Evolutionary conservation across 2,329 filamentous ascomycete genomes (phyloP), one percentile per base, ranked within the genome.

Genomic region (Trichocomaceae sp.): DNA sequence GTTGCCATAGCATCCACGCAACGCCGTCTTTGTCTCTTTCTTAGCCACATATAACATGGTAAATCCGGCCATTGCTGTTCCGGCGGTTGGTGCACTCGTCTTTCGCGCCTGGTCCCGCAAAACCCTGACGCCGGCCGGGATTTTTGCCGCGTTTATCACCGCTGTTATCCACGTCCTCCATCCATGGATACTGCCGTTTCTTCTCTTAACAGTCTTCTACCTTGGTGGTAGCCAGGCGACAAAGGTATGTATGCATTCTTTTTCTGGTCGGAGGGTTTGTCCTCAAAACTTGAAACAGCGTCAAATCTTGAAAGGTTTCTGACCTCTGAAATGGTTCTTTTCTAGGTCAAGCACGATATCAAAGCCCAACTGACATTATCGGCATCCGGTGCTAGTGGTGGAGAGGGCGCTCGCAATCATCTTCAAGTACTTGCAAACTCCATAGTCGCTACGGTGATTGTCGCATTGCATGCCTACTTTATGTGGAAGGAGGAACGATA

Each of bases 391-490:
- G 77, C 80, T 15, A 62, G 68, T 17, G 89, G 87, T 47, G 89
- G 89, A 57, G 91, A 96, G 71, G 88, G 88, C 0, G 81, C 90
- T 6, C 81, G 92, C 56, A 95, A 85, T 12, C 86, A 95, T 68
- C 76, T 93, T 31, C 92, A 97, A 79, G 89, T 97, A 9, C 78
- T 97, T 23, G 90, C 91, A 47, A 97, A 97, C 72, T 95, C 90
- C 0, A 75, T 85, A 42, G 83, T 88, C 57, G 90, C 89, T 3
- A 88, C 87, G 4, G 70, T 91, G 13, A 69, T 85, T 39, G 79
- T 80, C 51, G 61, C 82, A 10, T 60, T 79, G 2, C 80, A 84
- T 62, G 64, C 73, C 1, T 75, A 72, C 62, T 66, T 75, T 31
- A 62, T 81, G 44, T 47, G 58, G 56, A 61, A 35, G 53, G 42